Percentiles rank a stretch among this genome's conserved stretches.
These are phyloP conservation scores for Flaveria bidentis DNA, from an alignment of 129 eudicot species.

Conservation along the genomic window DNA sequence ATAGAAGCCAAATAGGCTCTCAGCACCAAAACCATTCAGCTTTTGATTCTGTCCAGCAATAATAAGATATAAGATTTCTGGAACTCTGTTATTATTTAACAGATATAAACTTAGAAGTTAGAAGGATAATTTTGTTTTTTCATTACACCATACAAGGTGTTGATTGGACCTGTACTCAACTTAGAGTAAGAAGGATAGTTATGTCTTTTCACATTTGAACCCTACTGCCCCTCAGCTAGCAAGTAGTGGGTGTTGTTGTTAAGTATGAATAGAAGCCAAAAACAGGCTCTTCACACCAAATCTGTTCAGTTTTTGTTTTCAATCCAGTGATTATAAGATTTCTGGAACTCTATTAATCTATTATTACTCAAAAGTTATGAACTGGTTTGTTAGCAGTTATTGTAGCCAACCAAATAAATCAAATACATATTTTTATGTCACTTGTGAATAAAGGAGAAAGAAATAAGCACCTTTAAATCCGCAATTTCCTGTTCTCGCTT, in stretches of 20 bases:
- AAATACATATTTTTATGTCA: neutral
- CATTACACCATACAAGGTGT: neutral
- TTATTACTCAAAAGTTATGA: neutral
- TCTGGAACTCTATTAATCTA: neutral
- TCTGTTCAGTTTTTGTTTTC: neutral
- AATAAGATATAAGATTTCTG: neutral
- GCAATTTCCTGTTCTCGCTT: slow-evolving; percentile 97
- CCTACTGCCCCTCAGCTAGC: neutral
- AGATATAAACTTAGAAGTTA: too few species aligned
- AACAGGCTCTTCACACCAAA: neutral
- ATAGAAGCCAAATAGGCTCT: neutral
- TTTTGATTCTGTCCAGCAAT: neutral
- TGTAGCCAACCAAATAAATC: neutral
- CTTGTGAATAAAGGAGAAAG: slow-evolving; percentile 7
- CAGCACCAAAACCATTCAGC: neutral
- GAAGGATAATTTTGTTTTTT: too few species aligned
- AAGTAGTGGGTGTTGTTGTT: neutral
- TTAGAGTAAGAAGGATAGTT: neutral
- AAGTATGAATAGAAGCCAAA: neutral
- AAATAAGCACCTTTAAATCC: slow-evolving; percentile 69
- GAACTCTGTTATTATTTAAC: neutral
- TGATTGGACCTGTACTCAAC: neutral
- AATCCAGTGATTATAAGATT: neutral
- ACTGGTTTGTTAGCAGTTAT: neutral
- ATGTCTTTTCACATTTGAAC: neutral